Base-by-base conservation (phyloP, 495 filamentous ascomycete species). In the Pyronema domesticum region DNA sequence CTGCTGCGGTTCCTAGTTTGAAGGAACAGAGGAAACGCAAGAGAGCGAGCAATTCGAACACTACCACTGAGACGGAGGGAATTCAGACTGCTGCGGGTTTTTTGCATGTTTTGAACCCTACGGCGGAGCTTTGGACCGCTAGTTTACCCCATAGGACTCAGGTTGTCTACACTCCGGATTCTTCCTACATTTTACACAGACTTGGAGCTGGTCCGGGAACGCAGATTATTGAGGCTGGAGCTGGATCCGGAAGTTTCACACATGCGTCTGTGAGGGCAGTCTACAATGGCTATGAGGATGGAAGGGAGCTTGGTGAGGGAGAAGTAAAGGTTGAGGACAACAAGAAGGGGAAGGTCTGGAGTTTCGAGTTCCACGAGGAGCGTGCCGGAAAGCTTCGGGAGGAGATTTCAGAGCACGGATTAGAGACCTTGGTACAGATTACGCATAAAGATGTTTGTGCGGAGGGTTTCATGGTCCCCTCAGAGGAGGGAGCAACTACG, bases 101-200 rank as follows among this genome's bases (percentile, higher is more conserved):
- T 70, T 75, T 88, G 14, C 89, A 98, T 67, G 65, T 98, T 35
- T 74, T 95, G 11, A 85, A 83, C 30, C 93, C 93, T 0, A 95
- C 93, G 0, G 86, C 91, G 11, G 91, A 98, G 67, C 72, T 83
- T 13, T 98, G 91, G 91, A 98, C 93, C 0, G 70, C 77, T 23
- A 85, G 82, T 37, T 74, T 98, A 37, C 91, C 89, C 2, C 91
- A 98, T 66, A 76, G 91, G 47, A 98, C 91, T 7, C 91, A 98
- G 69, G 89, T 98, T 47, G 91, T 98, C 58, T 98, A 98, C 64
- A 95, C 86, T 1, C 87, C 93, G 8, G 91, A 98, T 68, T 94
- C 94, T 70, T 94, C 88, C 69, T 98, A 91, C 65, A 82, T 98
- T 37, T 75, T 98, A 18, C 86, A 95, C 65, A 76, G 87, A 46